Evolutionary conservation across 192 early-diverging fungal species (phyloP).

Genomic region (Phlyctochytrium planicorne): DNA sequence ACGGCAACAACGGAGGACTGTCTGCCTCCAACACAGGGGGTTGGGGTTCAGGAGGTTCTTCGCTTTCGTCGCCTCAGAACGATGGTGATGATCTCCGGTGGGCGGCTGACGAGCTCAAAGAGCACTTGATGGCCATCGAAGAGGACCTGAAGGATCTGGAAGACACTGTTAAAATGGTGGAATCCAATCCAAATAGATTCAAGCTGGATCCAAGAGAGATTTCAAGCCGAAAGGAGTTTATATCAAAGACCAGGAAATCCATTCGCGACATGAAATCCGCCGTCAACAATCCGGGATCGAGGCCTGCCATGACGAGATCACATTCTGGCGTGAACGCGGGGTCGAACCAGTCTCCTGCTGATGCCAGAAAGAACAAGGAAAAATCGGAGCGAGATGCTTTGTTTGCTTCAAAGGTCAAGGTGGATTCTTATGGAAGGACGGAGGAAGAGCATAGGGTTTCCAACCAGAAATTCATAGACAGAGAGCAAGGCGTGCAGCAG

Average conservation of each 20-base stretch:
- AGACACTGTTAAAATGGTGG: conserved; percentile 45
- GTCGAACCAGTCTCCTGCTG: not conserved
- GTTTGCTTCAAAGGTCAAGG: not conserved
- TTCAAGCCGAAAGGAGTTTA: conserved; percentile 37
- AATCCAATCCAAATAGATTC: conserved; percentile 44
- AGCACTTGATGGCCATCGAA: conserved; percentile 31
- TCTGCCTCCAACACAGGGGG: too few species aligned
- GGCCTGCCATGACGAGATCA: not conserved
- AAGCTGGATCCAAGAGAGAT: conserved; percentile 37
- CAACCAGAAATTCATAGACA: conserved; percentile 41
- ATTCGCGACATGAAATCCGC: conserved; percentile 19
- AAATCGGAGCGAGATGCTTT: conserved; percentile 7
- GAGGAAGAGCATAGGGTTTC: conserved; percentile 27
- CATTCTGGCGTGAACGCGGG: not conserved
- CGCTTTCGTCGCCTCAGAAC: not conserved
- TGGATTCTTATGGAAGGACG: conserved; percentile 18
- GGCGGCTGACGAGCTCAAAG: conserved; percentile 16
- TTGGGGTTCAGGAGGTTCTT: not conserved
- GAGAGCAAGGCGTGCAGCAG: conserved; percentile 47
- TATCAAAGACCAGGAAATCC: conserved; percentile 18
- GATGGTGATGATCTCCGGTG: conserved; percentile 1
- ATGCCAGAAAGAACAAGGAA: not conserved
- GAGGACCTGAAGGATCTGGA: conserved; percentile 45
- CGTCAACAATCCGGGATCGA: not conserved
- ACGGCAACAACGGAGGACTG: too few species aligned